Evolutionary conservation across 108 stramenopile genomes (phyloP).

Genomic region (Pseudonitzschia multiseries): DNA sequence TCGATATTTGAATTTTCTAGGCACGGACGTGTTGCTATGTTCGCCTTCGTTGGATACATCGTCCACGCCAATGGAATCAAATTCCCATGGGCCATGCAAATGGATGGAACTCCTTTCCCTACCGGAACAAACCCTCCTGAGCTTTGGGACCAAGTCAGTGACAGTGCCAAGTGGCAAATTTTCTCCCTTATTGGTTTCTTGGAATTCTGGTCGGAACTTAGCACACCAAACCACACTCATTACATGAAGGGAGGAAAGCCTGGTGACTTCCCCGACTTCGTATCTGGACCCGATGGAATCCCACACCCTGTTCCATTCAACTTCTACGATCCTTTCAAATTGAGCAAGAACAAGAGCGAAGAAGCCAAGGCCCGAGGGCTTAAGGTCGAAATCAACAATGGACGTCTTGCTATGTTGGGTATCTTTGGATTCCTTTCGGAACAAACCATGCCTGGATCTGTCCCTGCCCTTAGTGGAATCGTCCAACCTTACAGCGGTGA

Average conservation of each 20-base stretch:
- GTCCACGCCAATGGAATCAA: conserved; percentile 62
- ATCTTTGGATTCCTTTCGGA: conserved; percentile 77
- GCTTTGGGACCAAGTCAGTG: conserved; percentile 75
- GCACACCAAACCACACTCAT: conserved; percentile 56
- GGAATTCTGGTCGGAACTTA: conserved; percentile 74
- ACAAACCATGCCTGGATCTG: conserved; percentile 76
- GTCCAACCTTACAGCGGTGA: conserved; percentile 70
- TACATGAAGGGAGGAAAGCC: conserved; percentile 83
- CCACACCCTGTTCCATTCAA: conserved; percentile 84
- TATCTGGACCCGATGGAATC: conserved; percentile 52
- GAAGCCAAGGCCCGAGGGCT: conserved; percentile 67
- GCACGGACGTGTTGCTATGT: conserved; percentile 77
- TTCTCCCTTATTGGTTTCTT: conserved; percentile 79
- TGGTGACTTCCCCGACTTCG: conserved; percentile 70
- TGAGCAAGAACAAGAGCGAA: conserved; percentile 50
- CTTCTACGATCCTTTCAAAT: conserved; percentile 67
- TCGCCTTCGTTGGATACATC: conserved; percentile 72
- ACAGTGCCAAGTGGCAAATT: conserved; percentile 87
- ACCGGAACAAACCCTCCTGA: conserved; percentile 62
- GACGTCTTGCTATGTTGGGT: conserved; percentile 75
- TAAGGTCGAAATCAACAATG: conserved; percentile 77
- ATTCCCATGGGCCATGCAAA: conserved; percentile 75
- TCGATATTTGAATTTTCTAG: conserved; percentile 21
- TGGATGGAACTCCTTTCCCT: conserved; percentile 70
- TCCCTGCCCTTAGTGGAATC: conserved; percentile 72